Evolutionary conservation across 2,329 filamentous ascomycete genomes (phyloP).

Genomic region (Seiridium cupressi): DNA sequence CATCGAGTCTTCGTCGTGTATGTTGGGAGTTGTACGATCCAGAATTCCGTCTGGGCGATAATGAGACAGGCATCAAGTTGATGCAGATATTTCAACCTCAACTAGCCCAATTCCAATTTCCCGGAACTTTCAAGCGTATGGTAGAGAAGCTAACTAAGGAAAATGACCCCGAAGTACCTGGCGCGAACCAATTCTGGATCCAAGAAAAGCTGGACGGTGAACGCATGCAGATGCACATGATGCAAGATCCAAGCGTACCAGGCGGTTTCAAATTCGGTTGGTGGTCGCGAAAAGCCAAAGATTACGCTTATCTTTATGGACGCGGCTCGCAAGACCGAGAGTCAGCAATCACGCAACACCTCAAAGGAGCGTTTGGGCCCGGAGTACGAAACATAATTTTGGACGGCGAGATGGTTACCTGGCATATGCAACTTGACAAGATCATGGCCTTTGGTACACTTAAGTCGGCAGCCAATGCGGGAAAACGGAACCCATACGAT

Average conservation of each 20-base stretch:
- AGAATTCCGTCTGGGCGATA: slow-evolving; percentile 67
- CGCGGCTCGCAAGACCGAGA: slow-evolving; percentile 70
- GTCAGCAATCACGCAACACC: slow-evolving; percentile 75
- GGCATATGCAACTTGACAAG: slow-evolving; percentile 83
- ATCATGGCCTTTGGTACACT: slow-evolving; percentile 89
- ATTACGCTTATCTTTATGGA: slow-evolving; percentile 94
- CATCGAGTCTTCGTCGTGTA: slow-evolving; percentile 82
- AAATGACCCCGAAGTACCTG: slow-evolving; percentile 61
- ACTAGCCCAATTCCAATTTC: slow-evolving; percentile 86
- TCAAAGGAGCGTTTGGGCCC: slow-evolving; percentile 72
- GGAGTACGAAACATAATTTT: slow-evolving; percentile 85
- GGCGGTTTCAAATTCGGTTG: slow-evolving; percentile 78
- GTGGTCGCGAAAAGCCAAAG: slow-evolving; percentile 94
- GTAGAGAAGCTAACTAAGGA: slow-evolving; percentile 54
- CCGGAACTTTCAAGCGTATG: slow-evolving; percentile 74
- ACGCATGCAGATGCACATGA: slow-evolving; percentile 94
- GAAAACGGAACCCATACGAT: slow-evolving; percentile 70
- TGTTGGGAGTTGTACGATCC: slow-evolving; percentile 91
- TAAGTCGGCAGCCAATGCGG: slow-evolving; percentile 82
- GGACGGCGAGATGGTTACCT: slow-evolving; percentile 98
- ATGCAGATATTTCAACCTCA: slow-evolving; percentile 98
- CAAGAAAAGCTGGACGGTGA: slow-evolving; percentile 98
- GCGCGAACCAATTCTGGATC: slow-evolving; percentile 77
- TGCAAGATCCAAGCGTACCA: slow-evolving; percentile 62
- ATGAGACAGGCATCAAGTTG: slow-evolving; percentile 71